These are phyloP conservation scores for Sporothrix schenckii DNA, from an alignment of 2,329 filamentous ascomycete species.

Conservation along the genomic window DNA sequence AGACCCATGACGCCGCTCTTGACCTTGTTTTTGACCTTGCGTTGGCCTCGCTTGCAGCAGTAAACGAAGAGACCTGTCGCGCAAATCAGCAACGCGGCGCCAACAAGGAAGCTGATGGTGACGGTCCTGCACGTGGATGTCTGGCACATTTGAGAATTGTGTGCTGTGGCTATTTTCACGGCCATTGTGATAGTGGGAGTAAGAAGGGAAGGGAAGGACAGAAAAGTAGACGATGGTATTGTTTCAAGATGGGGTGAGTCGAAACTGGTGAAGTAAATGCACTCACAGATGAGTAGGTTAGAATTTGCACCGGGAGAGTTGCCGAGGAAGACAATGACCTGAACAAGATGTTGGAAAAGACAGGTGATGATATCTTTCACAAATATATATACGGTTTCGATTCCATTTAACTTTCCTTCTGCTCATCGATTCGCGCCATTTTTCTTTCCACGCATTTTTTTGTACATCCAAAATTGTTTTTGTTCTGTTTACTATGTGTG, in stretches of 20 bases:
- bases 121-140: slow-evolving; percentile 6
- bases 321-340: not conserved
- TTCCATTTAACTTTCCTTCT: not conserved
- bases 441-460: not conserved
- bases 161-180: not conserved
- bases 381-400: not conserved
- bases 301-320: not conserved
- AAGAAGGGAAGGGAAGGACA: not conserved
- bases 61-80: not conserved
- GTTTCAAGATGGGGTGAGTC: not conserved
- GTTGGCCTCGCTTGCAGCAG: slow-evolving; percentile 4
- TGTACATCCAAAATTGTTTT: not conserved
- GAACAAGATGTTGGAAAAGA: not conserved
- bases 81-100: slow-evolving; percentile 4
- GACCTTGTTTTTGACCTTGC: slow-evolving; percentile 16
- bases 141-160: not conserved
- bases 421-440: not conserved
- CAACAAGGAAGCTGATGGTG: not conserved
- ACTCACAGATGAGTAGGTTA: slow-evolving; percentile 4
- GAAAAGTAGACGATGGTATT: not conserved
- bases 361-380: not conserved
- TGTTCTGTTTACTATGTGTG: slow-evolving; percentile 16
- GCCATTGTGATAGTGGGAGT: not conserved
- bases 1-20: not conserved
- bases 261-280: not conserved